Evolutionary conservation across 2,329 filamentous ascomycete species (phyloP).

Genomic region (Aspergillus puulaauensis): DNA sequence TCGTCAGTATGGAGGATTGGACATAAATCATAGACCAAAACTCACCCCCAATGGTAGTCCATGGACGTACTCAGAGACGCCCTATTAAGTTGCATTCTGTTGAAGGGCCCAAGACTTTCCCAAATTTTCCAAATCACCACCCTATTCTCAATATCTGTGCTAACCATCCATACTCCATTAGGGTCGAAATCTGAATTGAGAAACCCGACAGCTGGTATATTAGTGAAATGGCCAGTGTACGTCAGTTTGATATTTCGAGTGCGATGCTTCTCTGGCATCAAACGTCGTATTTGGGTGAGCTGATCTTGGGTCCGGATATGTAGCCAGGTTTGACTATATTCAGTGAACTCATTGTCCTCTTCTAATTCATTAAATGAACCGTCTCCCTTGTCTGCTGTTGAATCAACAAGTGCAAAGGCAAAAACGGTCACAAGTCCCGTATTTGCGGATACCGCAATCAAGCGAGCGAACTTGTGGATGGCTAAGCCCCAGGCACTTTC

Average conservation of each 20-base stretch:
- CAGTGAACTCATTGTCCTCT: conserved; percentile 16
- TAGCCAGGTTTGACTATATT: conserved; percentile 35
- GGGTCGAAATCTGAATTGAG: conserved; percentile 58
- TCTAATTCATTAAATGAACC: conserved; percentile 16
- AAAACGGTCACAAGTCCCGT: conserved; percentile 58
- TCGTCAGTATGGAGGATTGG: conserved; percentile 5
- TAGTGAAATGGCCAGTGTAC: conserved; percentile 45
- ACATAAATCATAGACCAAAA: background rate
- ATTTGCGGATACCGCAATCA: conserved; percentile 86
- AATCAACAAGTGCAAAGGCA: conserved; percentile 55
- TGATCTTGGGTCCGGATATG: conserved; percentile 25
- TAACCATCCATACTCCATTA: conserved; percentile 56
- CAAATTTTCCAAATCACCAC: conserved; percentile 52
- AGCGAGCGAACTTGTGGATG: conserved; percentile 74
- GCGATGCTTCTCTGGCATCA: conserved; percentile 34
- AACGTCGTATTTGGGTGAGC: conserved; percentile 28
- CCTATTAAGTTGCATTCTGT: conserved; percentile 31
- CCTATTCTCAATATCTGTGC: conserved; percentile 55
- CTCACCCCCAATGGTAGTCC: conserved; percentile 25
- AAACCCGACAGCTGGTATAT: conserved; percentile 61
- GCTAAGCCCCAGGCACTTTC: conserved; percentile 85
- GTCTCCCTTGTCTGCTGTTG: conserved; percentile 18
- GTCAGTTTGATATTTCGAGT: conserved; percentile 44
- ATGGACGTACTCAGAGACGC: conserved; percentile 20
- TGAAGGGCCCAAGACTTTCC: conserved; percentile 33